Conservation (phyloP, 2,329 filamentous ascomycete species). For the Nothophaeocryptopus gaeumannii region DNA sequence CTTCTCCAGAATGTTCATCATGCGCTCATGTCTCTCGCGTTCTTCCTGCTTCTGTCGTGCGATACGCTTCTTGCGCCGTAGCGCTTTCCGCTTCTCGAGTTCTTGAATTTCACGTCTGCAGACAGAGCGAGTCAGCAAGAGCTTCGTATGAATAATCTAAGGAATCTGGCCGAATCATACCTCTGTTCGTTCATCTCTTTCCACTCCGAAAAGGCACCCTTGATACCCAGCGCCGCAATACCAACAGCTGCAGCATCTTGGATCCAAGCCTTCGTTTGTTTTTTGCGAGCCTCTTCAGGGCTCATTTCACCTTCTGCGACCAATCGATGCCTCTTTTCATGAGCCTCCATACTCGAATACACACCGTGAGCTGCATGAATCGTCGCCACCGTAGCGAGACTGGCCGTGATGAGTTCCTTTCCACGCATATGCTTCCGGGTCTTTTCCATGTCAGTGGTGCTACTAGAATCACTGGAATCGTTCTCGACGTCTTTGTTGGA, state of each 20-base stretch:
- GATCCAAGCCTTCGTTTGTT: slow-evolving; percentile 61
- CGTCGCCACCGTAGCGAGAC: slow-evolving; percentile 65
- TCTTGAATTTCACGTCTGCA: slow-evolving; percentile 46
- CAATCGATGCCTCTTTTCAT: slow-evolving; percentile 58
- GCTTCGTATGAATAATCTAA: slow-evolving; percentile 3
- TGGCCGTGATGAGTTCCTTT: slow-evolving; percentile 64
- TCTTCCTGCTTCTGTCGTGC: slow-evolving; percentile 46
- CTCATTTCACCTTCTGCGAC: slow-evolving; percentile 64
- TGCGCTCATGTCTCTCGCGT: slow-evolving; percentile 38
- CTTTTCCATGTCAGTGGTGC: slow-evolving; percentile 57
- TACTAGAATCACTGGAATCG: slow-evolving; percentile 34
- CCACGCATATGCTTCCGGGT: slow-evolving; percentile 62
- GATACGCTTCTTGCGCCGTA: slow-evolving; percentile 42
- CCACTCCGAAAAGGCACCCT: slow-evolving; percentile 64
- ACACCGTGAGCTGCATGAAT: slow-evolving; percentile 67
- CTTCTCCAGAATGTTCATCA: slow-evolving; percentile 34
- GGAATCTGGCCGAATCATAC: slow-evolving; percentile 39
- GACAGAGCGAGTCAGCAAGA: slow-evolving; percentile 23
- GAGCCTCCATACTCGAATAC: slow-evolving; percentile 62
- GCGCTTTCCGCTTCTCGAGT: slow-evolving; percentile 47
- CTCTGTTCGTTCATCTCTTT: slow-evolving; percentile 64
- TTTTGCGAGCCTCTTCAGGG: slow-evolving; percentile 60
- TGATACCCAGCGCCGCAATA: slow-evolving; percentile 66
- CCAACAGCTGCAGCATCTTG: slow-evolving; percentile 65
- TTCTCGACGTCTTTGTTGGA: slow-evolving; percentile 16